Evolutionary conservation across 2,329 filamentous ascomycete species (phyloP), one percentile per base, ranked within the genome.

Genomic region (Epicoccum sorghinum): DNA sequence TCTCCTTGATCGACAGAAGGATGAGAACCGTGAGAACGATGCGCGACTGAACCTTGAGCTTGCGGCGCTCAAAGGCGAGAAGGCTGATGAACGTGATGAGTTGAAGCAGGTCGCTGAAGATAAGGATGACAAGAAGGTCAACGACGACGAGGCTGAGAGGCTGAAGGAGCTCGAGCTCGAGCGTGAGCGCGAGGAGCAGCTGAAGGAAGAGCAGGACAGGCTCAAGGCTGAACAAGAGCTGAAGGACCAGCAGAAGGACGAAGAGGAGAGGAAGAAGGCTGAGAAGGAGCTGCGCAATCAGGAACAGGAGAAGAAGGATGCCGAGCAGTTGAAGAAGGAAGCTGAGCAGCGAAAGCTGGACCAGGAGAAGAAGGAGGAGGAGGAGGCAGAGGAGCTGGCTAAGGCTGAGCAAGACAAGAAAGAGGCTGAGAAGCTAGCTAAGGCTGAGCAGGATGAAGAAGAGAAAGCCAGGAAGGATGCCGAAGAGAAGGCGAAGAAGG

Each of bases 141-240:
- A 41, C 7, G 38, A 47, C n/a, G 23, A 37, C 8, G 25, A 47
- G 27, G 30, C 13, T 9, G 25, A 47, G 35, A 25, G 41, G 48
- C 18, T 48, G 10, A n/a, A 37, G 18, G 18, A 44, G 24, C n/a
- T 39, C 13, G 22, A 54, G 7, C 27, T 36, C 3, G 30, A 53
- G 33, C 14, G 40, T 18, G 32, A 53, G 22, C 13, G 40, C 6
- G 35, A 35, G 8, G 9, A 47, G 25, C 29, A 40, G 10, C 14
- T 38, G 13, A 25, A 50, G 4, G 39, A n/a, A 23, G 47, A 57
- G 33, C 55, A 52, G 45, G 27, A 57, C 29, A 22, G 54, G n/a
- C 25, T 38, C 23, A 47, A 57, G 18, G 45, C 44, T 7, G 50
- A 50, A n/a, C 47, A 57, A 23, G 36, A 46, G 7, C 22, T n/a